Conservation (phyloP, 2,329 filamentous ascomycete species). For the Paecilomyces variotii region DNA sequence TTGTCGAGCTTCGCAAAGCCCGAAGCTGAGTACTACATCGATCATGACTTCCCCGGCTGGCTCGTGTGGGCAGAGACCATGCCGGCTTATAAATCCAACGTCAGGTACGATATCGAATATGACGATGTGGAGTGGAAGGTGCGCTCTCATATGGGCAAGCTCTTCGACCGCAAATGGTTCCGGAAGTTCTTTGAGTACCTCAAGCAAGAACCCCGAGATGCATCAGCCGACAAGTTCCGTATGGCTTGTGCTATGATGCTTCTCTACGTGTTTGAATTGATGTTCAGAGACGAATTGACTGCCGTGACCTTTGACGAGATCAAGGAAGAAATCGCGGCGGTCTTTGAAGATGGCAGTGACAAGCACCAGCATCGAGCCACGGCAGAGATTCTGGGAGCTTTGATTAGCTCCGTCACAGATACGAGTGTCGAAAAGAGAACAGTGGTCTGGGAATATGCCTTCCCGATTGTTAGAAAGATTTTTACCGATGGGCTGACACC, state of each 20-base stretch:
- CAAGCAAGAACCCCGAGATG: constrained; percentile 89
- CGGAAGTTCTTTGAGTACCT: constrained; percentile 81
- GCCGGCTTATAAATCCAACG: constrained; percentile 66
- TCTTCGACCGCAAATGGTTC: constrained; percentile 80
- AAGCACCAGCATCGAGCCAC: constrained; percentile 97
- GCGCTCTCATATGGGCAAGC: constrained; percentile 68
- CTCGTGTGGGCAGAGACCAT: constrained; percentile 89
- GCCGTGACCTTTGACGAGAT: constrained; percentile 78
- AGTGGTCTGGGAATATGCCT: constrained; percentile 78
- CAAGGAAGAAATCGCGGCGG: constrained; percentile 65
- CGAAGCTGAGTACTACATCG: constrained; percentile 79
- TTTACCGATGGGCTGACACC: constrained; percentile 90
- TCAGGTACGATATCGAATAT: constrained; percentile 60
- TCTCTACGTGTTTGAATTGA: constrained; percentile 82
- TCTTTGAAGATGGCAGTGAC: constrained; percentile 88
- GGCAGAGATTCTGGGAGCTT: constrained; percentile 80
- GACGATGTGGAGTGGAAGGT: constrained; percentile 70
- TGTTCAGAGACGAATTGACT: constrained; percentile 67
- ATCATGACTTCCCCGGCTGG: constrained; percentile 91
- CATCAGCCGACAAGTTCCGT: constrained; percentile 73
- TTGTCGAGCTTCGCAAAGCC: constrained; percentile 69
- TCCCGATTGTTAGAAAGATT: constrained; percentile 76
- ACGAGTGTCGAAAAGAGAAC: constrained; percentile 65
- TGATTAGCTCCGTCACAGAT: constrained; percentile 74
- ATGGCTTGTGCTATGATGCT: constrained; percentile 81